Evolutionary conservation across 1,139 yeast species (phyloP), one percentile per base, ranked within the genome.

Genomic region (Debaryomyces psychrophilus): DNA sequence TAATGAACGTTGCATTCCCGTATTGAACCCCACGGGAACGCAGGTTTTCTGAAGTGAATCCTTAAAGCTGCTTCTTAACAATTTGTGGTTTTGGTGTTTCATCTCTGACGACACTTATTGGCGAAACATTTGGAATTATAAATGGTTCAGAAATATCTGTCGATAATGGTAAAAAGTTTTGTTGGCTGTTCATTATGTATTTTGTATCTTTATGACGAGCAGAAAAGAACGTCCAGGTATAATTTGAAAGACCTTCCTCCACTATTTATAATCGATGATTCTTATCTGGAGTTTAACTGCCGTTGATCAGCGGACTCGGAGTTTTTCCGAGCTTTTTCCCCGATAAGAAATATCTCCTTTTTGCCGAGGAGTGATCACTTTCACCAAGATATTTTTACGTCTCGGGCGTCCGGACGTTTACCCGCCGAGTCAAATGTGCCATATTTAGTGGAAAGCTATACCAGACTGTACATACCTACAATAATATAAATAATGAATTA

Each of bases 41-140:
- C 25, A 33, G n/a, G 8, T 18, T 29, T 14, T 15, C 33, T n/a
- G 36, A 20, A 12, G 9, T 33, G 25, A 33, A 20, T 22, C 12
- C 35, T 33, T 20, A 33, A 20, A 33, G 36, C 9, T 17, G 36
- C n/a, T 33, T 33, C 15, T 20, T 33, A 11, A 29, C 12, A 29
- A 20, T 7, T 18, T 18, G 36, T 11, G 36, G 36, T 18, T 33
- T 33, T 33, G 25, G 36, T 9, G 40, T 37, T 37, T 25, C 40
- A 25, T 31, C 31, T 37, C 27, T 26, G 2, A 23, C 48, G 23
- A 77, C 75, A 5, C 85, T 68, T 6, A 76, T 76, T 35, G 89
- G 89, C 2, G 88, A 82, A 42, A 83, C 75, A 49, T 79, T 67
- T 54, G 85, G 84, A 58, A 84, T 82, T 40, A 84, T 74, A 59